Base-by-base conservation (phyloP, 2,329 filamentous ascomycete genomes). In the Aspergillus pseudoglaucus region DNA sequence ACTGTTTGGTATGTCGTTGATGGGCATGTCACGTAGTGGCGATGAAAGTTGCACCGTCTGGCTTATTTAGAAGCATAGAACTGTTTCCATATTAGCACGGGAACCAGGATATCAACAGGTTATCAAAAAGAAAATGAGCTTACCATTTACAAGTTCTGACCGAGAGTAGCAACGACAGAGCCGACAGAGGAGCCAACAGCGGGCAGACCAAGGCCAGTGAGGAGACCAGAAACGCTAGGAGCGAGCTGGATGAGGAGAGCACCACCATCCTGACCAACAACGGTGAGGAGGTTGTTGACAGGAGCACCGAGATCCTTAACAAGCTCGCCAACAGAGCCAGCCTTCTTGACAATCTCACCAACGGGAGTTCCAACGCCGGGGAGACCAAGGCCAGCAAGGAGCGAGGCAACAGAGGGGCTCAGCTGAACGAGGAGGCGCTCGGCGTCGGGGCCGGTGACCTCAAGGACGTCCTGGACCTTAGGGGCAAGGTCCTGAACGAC, bases 401-500 rank as follows among this genome's bases (percentile, higher is more conserved):
- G 60, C 15, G 50, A 46, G 37, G 60, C 53, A 38, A 64, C 56
- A 38, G 55, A 52, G 45, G 63, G 63, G 53, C 54, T 59, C 33
- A 67, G 59, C 56, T 67, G 50, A 51, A 67, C 43, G 33, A 67
- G 61, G 17, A 67, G 63, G 15, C 53, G 48, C 52, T 61, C 51
- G 38, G 56, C 50, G 45, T 63, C 53, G 44, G 57, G 47, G 38
- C 63, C 63, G 43, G 59, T 59, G 50, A 66, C 56, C 33, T 58
- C 58, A 25, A 67, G 58, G 45, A 61, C 38, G 48, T 65, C 59
- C 40, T 57, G 50, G 45, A 64, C 45, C 35, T 38, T 4, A 18
- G 35, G 35, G 35, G n/a, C 35, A 12, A 38, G 35, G 35, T 38
- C 35, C 35, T 38, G 12, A n/a, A 38, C n/a, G n/a, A 38, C 5